These are phyloP conservation scores for Xerocomellus amylosporus DNA, from an alignment of 768 basidiomycete species.

Conservation along the genomic window DNA sequence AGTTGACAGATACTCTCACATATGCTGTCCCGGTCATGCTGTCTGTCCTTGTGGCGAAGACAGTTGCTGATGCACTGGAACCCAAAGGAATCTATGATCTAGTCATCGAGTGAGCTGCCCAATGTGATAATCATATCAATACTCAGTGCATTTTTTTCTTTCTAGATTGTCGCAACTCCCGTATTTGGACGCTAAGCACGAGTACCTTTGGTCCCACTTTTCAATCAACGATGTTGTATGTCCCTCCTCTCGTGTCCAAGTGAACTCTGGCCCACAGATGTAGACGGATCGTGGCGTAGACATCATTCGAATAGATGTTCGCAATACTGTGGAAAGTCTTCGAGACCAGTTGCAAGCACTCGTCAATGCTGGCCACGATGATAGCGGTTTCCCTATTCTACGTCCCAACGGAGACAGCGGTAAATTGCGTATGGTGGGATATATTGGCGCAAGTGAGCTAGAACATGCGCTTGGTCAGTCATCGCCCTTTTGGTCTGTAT, in stretches of 20 bases:
- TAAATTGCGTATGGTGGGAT: conserved; percentile 74
- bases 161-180: conserved; percentile 77
- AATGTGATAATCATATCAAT: background rate
- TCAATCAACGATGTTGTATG: conserved; percentile 78
- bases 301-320: conserved; percentile 65
- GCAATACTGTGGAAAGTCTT: conserved; percentile 77
- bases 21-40: conserved; percentile 92
- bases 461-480: conserved; percentile 85
- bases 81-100: conserved; percentile 97
- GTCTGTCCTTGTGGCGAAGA: conserved; percentile 63
- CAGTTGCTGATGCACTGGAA: conserved; percentile 33
- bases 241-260: conserved; percentile 3
- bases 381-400: conserved; percentile 87
- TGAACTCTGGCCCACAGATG: background rate
- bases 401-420: conserved; percentile 42
- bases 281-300: conserved; percentile 69
- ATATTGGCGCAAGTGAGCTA: conserved; percentile 89
- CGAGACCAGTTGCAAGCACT: conserved; percentile 64
- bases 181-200: conserved; percentile 87
- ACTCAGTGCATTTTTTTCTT: background rate
- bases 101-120: conserved; percentile 66
- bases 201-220: conserved; percentile 81
- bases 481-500: background rate
- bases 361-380: conserved; percentile 58
- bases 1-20: conserved; percentile 88